phyloP scores from a whole-genome alignment of 306 rosid species.

The Prunus mume region DNA sequence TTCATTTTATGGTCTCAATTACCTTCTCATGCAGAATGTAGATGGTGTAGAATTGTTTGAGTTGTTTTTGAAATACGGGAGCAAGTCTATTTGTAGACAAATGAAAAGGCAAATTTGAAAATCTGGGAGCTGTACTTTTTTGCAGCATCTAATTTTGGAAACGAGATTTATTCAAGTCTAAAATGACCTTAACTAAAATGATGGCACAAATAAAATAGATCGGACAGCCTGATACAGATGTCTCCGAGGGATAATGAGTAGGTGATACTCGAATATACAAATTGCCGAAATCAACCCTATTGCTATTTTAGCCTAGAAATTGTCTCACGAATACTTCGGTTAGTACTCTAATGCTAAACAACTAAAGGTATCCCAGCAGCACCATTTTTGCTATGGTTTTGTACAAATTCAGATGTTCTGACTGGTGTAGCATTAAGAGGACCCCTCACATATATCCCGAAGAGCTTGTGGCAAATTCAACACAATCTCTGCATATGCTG shows the following conservation, averaged over 20 bases:
- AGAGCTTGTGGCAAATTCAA: slow-evolving; percentile 74
- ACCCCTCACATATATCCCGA: slow-evolving; percentile 48
- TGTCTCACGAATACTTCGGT: slow-evolving; percentile 1
- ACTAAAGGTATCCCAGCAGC: slow-evolving; percentile 15
- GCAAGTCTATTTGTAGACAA: neutral
- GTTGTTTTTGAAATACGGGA: too few species aligned
- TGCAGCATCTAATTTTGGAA: too few species aligned
- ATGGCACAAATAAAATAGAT: neutral
- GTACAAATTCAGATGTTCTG: slow-evolving; percentile 35
- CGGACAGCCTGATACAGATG: neutral
- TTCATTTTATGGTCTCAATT: neutral
- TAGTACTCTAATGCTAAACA: slow-evolving; percentile 11
- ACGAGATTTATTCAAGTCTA: neutral
- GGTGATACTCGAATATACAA: slow-evolving; percentile 21
- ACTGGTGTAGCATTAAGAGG: slow-evolving; percentile 27
- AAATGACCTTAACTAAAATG: neutral
- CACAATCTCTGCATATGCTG: slow-evolving; percentile 95
- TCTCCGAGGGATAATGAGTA: neutral
- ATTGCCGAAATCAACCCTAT: slow-evolving; percentile 12
- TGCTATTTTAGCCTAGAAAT: slow-evolving; percentile 16
- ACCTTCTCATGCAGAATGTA: neutral
- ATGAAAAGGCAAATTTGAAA: neutral
- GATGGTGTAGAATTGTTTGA: neutral
- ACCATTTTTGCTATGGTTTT: slow-evolving; percentile 37
- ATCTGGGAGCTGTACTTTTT: too few species aligned